These are phyloP conservation scores for Saccharomycodes ludwigii DNA, from an alignment of 805 yeast genomes.

Conservation along the genomic window DNA sequence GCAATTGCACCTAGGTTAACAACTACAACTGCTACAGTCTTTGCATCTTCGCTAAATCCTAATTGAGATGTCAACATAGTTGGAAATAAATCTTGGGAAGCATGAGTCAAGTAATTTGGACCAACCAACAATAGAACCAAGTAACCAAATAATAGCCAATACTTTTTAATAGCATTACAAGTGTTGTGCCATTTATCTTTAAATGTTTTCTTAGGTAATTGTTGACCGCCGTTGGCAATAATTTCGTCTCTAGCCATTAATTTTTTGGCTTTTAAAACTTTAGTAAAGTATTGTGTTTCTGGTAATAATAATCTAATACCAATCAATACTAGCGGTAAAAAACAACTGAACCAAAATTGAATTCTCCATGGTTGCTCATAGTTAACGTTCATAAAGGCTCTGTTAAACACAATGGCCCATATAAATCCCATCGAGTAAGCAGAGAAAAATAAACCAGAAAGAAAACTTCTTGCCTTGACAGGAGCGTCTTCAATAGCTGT, in stretches of 20 bases:
- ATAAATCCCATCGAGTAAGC: slow-evolving; percentile 59
- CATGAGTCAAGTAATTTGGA: slow-evolving; percentile 62
- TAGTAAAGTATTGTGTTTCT: slow-evolving; percentile 42
- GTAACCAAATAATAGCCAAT: slow-evolving; percentile 53
- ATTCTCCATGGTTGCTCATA: slow-evolving; percentile 57
- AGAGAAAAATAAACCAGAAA: slow-evolving; percentile 47
- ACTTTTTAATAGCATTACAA: slow-evolving; percentile 28
- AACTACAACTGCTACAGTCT: slow-evolving; percentile 49
- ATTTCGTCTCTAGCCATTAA: slow-evolving; percentile 12
- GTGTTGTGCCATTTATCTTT: slow-evolving; percentile 19
- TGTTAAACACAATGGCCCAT: slow-evolving; percentile 48
- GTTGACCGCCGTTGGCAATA: slow-evolving; percentile 13
- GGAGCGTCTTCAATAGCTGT: slow-evolving; percentile 61
- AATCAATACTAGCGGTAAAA: slow-evolving; percentile 47
- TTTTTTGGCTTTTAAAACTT: slow-evolving; percentile 18
- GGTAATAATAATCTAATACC: slow-evolving; percentile 46
- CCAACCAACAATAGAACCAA: slow-evolving; percentile 53
- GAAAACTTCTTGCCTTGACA: slow-evolving; percentile 40
- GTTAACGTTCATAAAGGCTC: slow-evolving; percentile 40
- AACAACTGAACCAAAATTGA: slow-evolving; percentile 64
- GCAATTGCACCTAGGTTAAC: slow-evolving; percentile 55
- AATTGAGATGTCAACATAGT: slow-evolving; percentile 47
- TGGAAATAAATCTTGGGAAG: slow-evolving; percentile 64
- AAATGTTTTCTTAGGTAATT: slow-evolving; percentile 11
- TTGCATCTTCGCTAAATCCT: slow-evolving; percentile 29